A percentile compares a stretch with the other conserved stretches of the same genome.
phyloP scores from a whole-genome alignment of 148 eudicot species.

The Cornus suecica region DNA sequence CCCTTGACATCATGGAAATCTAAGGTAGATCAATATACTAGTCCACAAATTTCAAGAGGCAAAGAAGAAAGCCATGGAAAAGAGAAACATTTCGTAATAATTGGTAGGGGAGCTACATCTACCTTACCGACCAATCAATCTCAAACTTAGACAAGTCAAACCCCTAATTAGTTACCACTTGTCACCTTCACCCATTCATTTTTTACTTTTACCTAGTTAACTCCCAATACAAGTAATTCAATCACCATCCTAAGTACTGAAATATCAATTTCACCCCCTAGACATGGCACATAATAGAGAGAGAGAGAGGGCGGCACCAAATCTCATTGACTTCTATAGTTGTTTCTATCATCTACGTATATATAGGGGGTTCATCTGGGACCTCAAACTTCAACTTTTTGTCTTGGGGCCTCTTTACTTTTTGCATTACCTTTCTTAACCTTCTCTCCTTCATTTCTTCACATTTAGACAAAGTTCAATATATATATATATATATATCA shows the following conservation, averaged over 20 bases:
- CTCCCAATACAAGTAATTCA: neutral
- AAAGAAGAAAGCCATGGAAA: neutral
- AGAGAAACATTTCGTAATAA: neutral
- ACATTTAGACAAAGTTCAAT: neutral
- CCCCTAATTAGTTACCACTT: neutral
- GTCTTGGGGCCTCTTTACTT: neutral
- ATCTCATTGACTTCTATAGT: slow-evolving; percentile 26
- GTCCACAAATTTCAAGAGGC: neutral
- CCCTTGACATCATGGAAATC: neutral
- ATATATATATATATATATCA: neutral
- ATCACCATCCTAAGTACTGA: neutral
- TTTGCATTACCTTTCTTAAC: neutral
- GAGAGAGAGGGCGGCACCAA: slow-evolving; percentile 33
- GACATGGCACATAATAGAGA: neutral
- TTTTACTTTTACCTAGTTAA: slow-evolving; percentile 1
- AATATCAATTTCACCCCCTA: neutral
- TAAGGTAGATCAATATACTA: neutral
- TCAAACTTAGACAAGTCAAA: neutral
- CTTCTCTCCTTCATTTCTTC: neutral
- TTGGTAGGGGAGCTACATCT: slow-evolving; percentile 16
- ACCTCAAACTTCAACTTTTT: slow-evolving; percentile 14
- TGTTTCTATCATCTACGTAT: slow-evolving; percentile 15
- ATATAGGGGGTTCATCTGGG: slow-evolving; percentile 9
- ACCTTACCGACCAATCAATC: slow-evolving; percentile 20
- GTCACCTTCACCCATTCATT: slow-evolving; percentile 9